Percentiles rank a stretch among this genome's conserved stretches.
These are phyloP conservation scores for Colletotrichum theobromicola DNA, from an alignment of 2,329 filamentous ascomycete species.

Conservation along the genomic window DNA sequence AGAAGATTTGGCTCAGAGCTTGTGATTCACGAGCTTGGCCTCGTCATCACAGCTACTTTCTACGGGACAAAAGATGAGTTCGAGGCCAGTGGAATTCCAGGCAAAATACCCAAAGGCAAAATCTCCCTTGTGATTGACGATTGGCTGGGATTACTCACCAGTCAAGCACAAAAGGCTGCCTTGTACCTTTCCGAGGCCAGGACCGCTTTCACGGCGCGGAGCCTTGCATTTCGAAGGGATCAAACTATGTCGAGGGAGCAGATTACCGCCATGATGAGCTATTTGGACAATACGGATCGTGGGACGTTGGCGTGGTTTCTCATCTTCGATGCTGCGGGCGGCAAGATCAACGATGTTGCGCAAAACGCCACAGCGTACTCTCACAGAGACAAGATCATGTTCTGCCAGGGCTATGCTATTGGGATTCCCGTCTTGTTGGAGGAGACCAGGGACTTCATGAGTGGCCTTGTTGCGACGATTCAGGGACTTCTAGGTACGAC, in stretches of 20 bases:
- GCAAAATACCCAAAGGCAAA: conserved; percentile 47
- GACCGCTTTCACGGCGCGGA: conserved; percentile 62
- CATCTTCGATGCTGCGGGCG: conserved; percentile 68
- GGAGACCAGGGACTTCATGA: conserved; percentile 55
- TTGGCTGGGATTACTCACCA: conserved; percentile 65
- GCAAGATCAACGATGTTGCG: conserved; percentile 61
- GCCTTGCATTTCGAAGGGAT: conserved; percentile 55
- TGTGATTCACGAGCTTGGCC: conserved; percentile 56
- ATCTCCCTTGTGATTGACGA: conserved; percentile 55
- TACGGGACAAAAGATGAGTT: conserved; percentile 65
- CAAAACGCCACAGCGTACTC: conserved; percentile 63
- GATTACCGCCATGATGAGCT: conserved; percentile 57
- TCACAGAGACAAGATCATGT: conserved; percentile 68
- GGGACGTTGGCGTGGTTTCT: conserved; percentile 64
- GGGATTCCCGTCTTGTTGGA: conserved; percentile 49
- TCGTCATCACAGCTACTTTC: conserved; percentile 64
- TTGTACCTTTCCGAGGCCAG: conserved; percentile 53
- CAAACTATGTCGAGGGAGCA: conserved; percentile 50
- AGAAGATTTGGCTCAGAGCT: conserved; percentile 64
- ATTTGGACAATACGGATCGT: conserved; percentile 52
- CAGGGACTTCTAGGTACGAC: conserved; percentile 37
- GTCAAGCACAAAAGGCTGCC: conserved; percentile 53
- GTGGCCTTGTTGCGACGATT: conserved; percentile 53
- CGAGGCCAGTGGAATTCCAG: conserved; percentile 51
- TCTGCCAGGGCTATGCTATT: conserved; percentile 66